Percentiles rank a stretch among this genome's conserved stretches.
phyloP scores from a whole-genome alignment of 352 stramenopile species.

The Globisporangium solare region DNA sequence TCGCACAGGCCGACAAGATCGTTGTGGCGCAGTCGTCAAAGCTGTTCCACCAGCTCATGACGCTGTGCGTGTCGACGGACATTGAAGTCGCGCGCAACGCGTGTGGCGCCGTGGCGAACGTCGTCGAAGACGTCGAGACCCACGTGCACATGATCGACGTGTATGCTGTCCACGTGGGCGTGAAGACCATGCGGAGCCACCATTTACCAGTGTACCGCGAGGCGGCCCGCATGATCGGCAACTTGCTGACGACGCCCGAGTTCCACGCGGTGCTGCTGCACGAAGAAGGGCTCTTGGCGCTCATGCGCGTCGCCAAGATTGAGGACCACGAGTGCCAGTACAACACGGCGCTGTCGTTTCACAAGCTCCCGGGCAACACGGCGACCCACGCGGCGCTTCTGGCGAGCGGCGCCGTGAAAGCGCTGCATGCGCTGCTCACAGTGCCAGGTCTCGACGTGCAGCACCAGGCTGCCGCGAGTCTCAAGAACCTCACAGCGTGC shows the following conservation, averaged over 20 bases:
- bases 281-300: slow-evolving; percentile 79
- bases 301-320: slow-evolving; percentile 86
- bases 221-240: slow-evolving; percentile 85
- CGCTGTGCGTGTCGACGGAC: slow-evolving; percentile 75
- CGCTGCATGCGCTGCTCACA: slow-evolving; percentile 74
- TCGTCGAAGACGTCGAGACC: slow-evolving; percentile 80
- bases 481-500: slow-evolving; percentile 90
- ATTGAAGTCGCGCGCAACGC: slow-evolving; percentile 91
- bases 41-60: slow-evolving; percentile 64
- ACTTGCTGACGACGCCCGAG: slow-evolving; percentile 82
- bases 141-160: slow-evolving; percentile 84
- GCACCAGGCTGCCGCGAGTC: slow-evolving; percentile 85
- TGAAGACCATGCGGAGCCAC: slow-evolving; percentile 85
- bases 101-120: slow-evolving; percentile 89
- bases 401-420: slow-evolving; percentile 46
- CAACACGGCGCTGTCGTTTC: slow-evolving; percentile 82
- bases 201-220: slow-evolving; percentile 91
- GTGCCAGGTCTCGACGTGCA: slow-evolving; percentile 69
- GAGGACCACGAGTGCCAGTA: slow-evolving; percentile 91
- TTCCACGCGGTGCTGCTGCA: slow-evolving; percentile 80
- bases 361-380: slow-evolving; percentile 84
- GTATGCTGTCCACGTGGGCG: slow-evolving; percentile 83
- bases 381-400: slow-evolving; percentile 68
- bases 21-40: slow-evolving; percentile 40
- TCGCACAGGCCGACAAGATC: slow-evolving; percentile 78